These are phyloP conservation scores for Vitellaria paradoxa DNA, from an alignment of 179 eudicot species.

Conservation along the genomic window DNA sequence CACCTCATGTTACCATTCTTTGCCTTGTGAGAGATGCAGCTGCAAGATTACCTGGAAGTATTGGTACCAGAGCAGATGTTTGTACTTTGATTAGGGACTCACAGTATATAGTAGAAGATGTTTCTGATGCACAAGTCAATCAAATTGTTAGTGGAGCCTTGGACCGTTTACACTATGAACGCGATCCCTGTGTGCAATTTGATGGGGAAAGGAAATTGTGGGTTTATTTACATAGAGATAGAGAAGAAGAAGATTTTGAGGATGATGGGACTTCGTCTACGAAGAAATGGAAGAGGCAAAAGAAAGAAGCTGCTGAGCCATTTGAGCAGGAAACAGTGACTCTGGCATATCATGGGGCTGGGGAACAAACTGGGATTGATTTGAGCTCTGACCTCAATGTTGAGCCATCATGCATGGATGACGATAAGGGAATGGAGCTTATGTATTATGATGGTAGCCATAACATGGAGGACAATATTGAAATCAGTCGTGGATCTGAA, in stretches of 20 bases:
- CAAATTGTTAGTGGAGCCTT: constrained; percentile 92
- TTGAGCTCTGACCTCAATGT: constrained; percentile 64
- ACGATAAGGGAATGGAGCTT: constrained; percentile 38
- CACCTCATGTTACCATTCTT: constrained; percentile 90
- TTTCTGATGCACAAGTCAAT: constrained; percentile 73
- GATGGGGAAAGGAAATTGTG: constrained; percentile 81
- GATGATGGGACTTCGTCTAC: constrained; percentile 95
- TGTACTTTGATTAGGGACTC: constrained; percentile 85
- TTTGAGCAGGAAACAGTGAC: constrained; percentile 61
- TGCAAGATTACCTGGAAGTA: constrained; percentile 86
- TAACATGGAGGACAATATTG: constrained; percentile 37
- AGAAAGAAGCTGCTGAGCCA: constrained; percentile 77
- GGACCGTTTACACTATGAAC: constrained; percentile 93
- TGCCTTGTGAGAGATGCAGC: constrained; percentile 97
- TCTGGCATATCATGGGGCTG: constrained; percentile 49
- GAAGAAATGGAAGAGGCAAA: constrained; percentile 92
- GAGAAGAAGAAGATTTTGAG: constrained; percentile 96
- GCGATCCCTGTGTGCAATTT: constrained; percentile 87
- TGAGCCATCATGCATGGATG: constrained; percentile 42
- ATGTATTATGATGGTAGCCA: constrained; percentile 30
- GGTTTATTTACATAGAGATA: constrained; percentile 85
- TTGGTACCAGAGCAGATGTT: constrained; percentile 92
- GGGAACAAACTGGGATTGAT: constrained; percentile 54
- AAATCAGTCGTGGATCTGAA: constrained; percentile 23
- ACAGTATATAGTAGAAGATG: constrained; percentile 81